Base-by-base conservation (phyloP, 2,329 filamentous ascomycete species). In the Xylariaceae sp. region DNA sequence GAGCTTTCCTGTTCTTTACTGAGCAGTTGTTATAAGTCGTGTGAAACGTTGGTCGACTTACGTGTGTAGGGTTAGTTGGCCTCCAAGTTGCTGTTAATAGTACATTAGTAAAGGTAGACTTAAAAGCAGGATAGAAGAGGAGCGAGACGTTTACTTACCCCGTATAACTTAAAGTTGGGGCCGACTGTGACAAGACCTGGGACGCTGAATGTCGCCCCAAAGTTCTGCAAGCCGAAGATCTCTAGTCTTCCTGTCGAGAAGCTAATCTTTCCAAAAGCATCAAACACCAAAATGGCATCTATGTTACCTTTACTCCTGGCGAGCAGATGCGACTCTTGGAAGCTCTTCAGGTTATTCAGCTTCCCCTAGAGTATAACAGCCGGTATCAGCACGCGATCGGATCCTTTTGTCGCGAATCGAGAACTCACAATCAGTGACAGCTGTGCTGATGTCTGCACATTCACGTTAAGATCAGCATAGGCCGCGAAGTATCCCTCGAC, bases 161-260 rank as follows among this genome's bases (percentile, higher is more conserved):
- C 48, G 41, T 44, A 51, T 39, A 57, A 20, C 41, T 45, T 50
- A 10, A 57, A 50, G 5, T 53, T 44, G 5, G 56, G 52, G 16
- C 53, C 55, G 26, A 58, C 39, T 16, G 48, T 56, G 39, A 53
- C 48, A 16, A 58, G 35, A 9, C 52, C 56, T 6, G 52, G 56
- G 6, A 56, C n/a, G 4, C 16, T 30, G 43, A 55, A 48, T 35
- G 43, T 23, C 1, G 42, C 52, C 1, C 47, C 42, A 40, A 43
- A 56, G 13, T 41, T 46, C 33, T 52, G 39, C 10, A 8, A n/a
- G 33, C 45, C 50, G 26, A 54, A 42, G 4, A 57, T 45, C 26
- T 53, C 44, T 4, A 39, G 40, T 45, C 49, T 40, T 53, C 45
- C 45, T 11, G 50, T 44, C 41, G 50, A 37, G 33, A 53, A 57